phyloP scores from a whole-genome alignment of 306 rosid species.

The Rosa rugosa region DNA sequence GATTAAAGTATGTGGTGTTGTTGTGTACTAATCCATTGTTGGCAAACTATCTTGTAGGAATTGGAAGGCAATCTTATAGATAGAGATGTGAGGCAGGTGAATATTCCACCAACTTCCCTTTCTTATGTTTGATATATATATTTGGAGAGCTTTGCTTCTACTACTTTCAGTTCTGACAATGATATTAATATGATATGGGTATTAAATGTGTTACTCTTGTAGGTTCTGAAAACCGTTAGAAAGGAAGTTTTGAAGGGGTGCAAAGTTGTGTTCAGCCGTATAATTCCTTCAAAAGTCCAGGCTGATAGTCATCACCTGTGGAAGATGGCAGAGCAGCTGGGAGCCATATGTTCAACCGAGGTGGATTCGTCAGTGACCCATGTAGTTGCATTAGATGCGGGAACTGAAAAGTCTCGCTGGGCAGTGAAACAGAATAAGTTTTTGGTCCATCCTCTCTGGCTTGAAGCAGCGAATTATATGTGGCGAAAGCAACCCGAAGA shows the following conservation, averaged over 20 bases:
- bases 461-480: constrained; percentile 76
- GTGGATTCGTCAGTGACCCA: constrained; percentile 68
- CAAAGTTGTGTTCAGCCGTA: constrained; percentile 63
- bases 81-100: constrained; percentile 88
- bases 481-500: constrained; percentile 81
- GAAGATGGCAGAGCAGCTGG: constrained; percentile 82
- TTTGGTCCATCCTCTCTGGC: constrained; percentile 82
- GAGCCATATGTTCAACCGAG: constrained; percentile 71
- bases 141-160: not conserved
- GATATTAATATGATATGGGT: not conserved
- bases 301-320: constrained; percentile 51
- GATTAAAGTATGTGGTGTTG: constrained; percentile 3
- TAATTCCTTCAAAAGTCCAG: constrained; percentile 43
- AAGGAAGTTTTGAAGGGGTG: constrained; percentile 60
- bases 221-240: constrained; percentile 58
- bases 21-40: constrained; percentile 33
- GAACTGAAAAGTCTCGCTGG: constrained; percentile 84
- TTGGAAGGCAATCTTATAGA: constrained; percentile 40
- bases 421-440: constrained; percentile 67
- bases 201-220: constrained; percentile 7
- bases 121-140: not conserved
- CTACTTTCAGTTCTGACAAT: not conserved
- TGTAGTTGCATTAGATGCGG: constrained; percentile 65
- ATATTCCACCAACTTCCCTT: not conserved
- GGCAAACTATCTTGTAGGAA: constrained; percentile 53